Conservation (phyloP, 1,139 yeast genomes). For the Hyphopichia khmerensis region DNA sequence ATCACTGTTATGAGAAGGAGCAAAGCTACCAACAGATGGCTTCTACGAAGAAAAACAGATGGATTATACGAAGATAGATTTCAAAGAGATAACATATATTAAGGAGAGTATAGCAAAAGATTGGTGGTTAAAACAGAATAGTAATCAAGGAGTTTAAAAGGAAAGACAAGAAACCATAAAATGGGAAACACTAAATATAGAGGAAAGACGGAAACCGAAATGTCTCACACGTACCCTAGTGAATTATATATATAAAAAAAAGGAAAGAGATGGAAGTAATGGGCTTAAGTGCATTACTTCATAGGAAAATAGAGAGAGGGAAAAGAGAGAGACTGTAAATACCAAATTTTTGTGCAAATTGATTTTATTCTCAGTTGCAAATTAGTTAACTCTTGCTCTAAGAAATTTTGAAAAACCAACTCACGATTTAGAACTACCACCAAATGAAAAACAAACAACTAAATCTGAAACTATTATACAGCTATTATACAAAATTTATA, state of each 20-base stretch:
- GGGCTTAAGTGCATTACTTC: no score
- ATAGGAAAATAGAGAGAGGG: no score
- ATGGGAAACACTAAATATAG: neutral
- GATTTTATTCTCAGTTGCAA: neutral
- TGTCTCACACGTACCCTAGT: no score
- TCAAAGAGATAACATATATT: neutral
- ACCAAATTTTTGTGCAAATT: no score
- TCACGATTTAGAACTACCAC: neutral
- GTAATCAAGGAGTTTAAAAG: no score
- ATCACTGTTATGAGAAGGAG: no score
- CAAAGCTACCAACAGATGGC: no score
- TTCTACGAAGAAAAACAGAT: no score
- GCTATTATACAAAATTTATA: neutral
- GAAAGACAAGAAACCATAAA: no score
- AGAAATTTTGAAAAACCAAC: neutral
- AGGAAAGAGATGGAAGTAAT: neutral
- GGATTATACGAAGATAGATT: no score
- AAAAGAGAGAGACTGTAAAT: no score
- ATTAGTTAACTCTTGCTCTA: neutral
- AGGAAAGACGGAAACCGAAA: neutral
- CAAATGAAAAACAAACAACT: neutral
- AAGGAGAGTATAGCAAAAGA: neutral
- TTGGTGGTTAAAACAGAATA: neutral
- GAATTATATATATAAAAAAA: neutral
- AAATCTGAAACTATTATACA: neutral